phyloP scores from a whole-genome alignment of 2,329 filamentous ascomycete species.

The Gliomastix tumulicola region DNA sequence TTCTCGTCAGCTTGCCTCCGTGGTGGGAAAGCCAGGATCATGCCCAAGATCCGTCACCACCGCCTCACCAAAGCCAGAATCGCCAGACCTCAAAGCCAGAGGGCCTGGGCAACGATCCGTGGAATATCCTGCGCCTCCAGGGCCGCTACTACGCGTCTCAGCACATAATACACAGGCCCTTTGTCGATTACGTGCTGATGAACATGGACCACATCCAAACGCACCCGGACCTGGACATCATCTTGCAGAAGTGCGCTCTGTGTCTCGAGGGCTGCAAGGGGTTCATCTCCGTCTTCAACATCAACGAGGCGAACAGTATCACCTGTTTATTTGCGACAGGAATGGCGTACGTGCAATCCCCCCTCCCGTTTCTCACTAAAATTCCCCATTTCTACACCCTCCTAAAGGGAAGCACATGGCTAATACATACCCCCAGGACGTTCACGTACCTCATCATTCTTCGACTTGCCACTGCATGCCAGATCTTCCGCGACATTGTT shows the following conservation, averaged over 20 bases:
- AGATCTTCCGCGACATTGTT: slow-evolving; percentile 8
- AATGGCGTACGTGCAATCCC: slow-evolving; percentile 17
- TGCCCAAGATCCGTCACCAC: too few species aligned
- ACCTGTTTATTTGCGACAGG: slow-evolving; percentile 18
- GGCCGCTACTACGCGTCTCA: slow-evolving; percentile 19
- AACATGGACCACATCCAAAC: slow-evolving; percentile 13
- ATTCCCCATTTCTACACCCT: neutral
- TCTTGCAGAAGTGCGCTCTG: slow-evolving; percentile 11
- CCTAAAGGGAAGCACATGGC: neutral
- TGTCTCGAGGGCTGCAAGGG: slow-evolving; percentile 16
- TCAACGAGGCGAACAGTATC: slow-evolving; percentile 13
- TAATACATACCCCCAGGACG: slow-evolving; percentile 10
- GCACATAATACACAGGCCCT: slow-evolving; percentile 20
- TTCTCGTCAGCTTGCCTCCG: slow-evolving; percentile 11
- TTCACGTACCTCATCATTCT: slow-evolving; percentile 17
- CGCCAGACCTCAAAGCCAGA: slow-evolving; percentile 5
- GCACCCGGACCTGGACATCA: slow-evolving; percentile 12
- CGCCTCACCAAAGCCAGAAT: too few species aligned
- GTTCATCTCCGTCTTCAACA: slow-evolving; percentile 18
- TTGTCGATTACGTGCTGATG: slow-evolving; percentile 17
- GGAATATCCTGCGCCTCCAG: slow-evolving; percentile 18
- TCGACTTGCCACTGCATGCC: slow-evolving; percentile 9
- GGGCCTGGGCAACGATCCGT: slow-evolving; percentile 15
- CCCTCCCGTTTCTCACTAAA: too few species aligned
- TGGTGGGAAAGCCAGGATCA: too few species aligned